Evolutionary conservation across 305 asterid species (phyloP).

Genomic region (Petunia hybrid): DNA sequence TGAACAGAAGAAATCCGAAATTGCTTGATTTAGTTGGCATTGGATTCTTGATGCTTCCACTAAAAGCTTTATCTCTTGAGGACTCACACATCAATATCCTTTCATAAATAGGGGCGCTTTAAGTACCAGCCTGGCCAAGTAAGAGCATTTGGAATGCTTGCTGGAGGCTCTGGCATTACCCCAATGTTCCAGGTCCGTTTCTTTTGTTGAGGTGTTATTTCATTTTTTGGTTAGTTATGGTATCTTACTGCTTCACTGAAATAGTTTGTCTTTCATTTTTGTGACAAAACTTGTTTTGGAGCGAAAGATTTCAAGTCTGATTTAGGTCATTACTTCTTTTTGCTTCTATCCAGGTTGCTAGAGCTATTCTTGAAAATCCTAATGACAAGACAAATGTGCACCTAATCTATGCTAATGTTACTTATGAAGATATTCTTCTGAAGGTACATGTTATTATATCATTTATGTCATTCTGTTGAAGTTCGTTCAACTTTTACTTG

Average conservation of each 20-base stretch:
- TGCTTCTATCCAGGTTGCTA: slow-evolving; percentile 65
- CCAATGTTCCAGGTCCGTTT: slow-evolving; percentile 93
- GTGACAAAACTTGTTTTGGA: not conserved
- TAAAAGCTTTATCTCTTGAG: slow-evolving; percentile 4
- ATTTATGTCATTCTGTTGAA: slow-evolving; percentile 1
- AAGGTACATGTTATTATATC: slow-evolving; percentile 56
- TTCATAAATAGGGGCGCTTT: slow-evolving; percentile 69
- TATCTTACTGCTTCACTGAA: not conserved
- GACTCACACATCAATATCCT: not conserved
- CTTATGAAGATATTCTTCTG: slow-evolving; percentile 81
- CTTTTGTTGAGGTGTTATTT: not conserved
- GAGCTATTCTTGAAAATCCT: slow-evolving; percentile 92
- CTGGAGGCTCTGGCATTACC: slow-evolving; percentile 98
- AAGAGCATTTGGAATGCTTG: slow-evolving; percentile 96
- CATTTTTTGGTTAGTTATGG: not conserved
- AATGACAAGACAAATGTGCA: slow-evolving; percentile 78
- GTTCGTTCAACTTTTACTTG: not conserved
- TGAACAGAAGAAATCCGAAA: not conserved
- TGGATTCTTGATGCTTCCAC: slow-evolving; percentile 6
- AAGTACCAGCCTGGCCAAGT: slow-evolving; percentile 87
- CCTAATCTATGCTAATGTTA: slow-evolving; percentile 89
- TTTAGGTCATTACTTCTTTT: not conserved
- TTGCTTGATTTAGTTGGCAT: not conserved
- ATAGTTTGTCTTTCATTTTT: slow-evolving; percentile 20
- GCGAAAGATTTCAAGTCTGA: not conserved